Evolutionary conservation across 345 rosid species (phyloP), one percentile per base, ranked within the genome.

Genomic region (Syzygium oleosum): DNA sequence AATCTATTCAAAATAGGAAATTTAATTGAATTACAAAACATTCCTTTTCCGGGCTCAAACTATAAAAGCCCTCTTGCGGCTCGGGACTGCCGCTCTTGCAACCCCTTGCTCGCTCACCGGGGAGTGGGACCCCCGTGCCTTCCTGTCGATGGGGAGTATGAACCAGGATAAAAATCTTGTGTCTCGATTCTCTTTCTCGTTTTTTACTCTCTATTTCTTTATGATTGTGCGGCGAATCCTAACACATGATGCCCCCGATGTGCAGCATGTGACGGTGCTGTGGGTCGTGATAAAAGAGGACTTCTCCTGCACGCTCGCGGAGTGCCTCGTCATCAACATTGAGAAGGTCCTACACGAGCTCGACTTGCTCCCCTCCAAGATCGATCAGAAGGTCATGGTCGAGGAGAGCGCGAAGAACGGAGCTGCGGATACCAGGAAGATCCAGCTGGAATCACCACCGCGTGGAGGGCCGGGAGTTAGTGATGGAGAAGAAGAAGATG

Each of bases 231-330:
- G 46, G 46, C 7, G 7, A 43, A 43, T 43, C 46, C 46, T 43
- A 43, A 43, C 46, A 93, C 87, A 91, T 94, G 25, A 93, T 93
- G 95, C 95, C 95, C 10, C 90, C 95, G 92, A 93, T 23, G 95
- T 94, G 49, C 91, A 92, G 90, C 94, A 93, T 68, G 77, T 93
- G 4, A 92, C 94, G 13, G 95, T 93, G 84, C 91, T 93, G 5
- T 90, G 95, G 21, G 95, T 93, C 16, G 94, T 93, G 21, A 89
- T 93, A 2, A 59, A 94, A 31, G 95, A 93, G 87, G 95, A 93
- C 68, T 92, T 92, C 89, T 93, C 95, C 12, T 91, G 94, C 88
- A 89, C 93, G 7, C 91, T 93, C 5, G 95, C 95, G 0, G 95
- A 93, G 93, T 93, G 94, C 14, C 94, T 93, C 1, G 94, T 91